Evolutionary conservation across 371 early-diverging fungal genomes (phyloP).

Genomic region (Pancytospora philotis): DNA sequence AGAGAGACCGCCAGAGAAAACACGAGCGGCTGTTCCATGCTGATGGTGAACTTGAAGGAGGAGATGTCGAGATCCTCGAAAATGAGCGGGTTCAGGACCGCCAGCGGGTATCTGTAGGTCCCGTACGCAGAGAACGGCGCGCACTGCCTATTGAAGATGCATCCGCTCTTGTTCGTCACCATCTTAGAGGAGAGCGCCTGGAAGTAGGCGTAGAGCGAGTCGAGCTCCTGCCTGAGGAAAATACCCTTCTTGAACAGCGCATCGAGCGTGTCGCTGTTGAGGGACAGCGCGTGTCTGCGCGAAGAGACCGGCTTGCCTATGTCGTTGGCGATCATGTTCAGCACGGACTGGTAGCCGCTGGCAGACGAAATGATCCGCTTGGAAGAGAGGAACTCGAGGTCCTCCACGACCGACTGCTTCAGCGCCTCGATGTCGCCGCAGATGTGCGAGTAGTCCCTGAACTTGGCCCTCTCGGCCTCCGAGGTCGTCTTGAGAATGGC

Average conservation of each 20-base stretch:
- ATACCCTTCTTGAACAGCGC: conserved; percentile 63
- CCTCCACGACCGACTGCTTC: conserved; percentile 35
- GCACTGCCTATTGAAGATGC: conserved; percentile 9
- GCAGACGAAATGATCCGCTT: not conserved
- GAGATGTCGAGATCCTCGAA: conserved; percentile 38
- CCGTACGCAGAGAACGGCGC: conserved; percentile 73
- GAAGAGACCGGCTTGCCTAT: conserved; percentile 36
- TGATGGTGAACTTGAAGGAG: conserved; percentile 46
- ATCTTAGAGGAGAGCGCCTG: conserved; percentile 36
- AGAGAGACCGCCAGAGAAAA: conserved; percentile 45
- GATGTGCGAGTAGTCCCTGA: conserved; percentile 1
- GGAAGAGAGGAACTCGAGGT: conserved; percentile 40
- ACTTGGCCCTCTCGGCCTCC: conserved; percentile 19
- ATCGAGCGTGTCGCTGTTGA: conserved; percentile 51
- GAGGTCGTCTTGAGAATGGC: conserved; percentile 18
- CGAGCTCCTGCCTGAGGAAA: conserved; percentile 67
- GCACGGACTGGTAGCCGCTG: conserved; percentile 22
- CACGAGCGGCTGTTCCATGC: conserved; percentile 19
- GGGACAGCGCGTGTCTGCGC: conserved; percentile 39
- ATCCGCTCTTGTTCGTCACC: conserved; percentile 31
- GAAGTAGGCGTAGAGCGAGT: conserved; percentile 61
- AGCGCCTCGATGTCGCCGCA: not conserved
- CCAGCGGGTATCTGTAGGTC: conserved; percentile 84
- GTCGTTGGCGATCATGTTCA: conserved; percentile 48
- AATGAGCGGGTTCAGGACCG: conserved; percentile 69